These are phyloP conservation scores for Plantago rigida DNA, from an alignment of 305 asterid species.

Conservation along the genomic window DNA sequence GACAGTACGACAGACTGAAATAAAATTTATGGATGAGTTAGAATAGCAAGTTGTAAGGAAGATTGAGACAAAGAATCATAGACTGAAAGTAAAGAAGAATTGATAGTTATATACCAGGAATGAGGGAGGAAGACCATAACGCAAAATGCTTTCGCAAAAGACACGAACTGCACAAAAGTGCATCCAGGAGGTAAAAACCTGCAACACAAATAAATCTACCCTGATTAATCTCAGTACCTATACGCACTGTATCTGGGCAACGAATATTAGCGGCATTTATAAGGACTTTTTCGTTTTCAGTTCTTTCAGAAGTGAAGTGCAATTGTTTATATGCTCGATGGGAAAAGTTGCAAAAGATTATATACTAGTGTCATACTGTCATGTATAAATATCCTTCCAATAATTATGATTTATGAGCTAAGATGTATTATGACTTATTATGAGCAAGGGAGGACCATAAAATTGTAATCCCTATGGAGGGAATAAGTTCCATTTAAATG, in stretches of 20 bases:
- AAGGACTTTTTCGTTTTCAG: no score
- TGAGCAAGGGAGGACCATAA: no score
- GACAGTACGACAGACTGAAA: slow-evolving; percentile 75
- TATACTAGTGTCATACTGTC: background rate
- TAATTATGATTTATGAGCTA: no score
- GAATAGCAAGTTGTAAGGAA: slow-evolving; percentile 10
- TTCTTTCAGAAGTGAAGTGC: background rate
- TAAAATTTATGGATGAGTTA: slow-evolving; percentile 22
- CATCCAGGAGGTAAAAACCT: slow-evolving; percentile 99
- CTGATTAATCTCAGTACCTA: slow-evolving; percentile 13
- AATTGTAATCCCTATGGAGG: no score
- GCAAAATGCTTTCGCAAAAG: slow-evolving; percentile 85
- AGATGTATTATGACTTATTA: background rate
- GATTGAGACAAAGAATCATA: background rate
- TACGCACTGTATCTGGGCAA: slow-evolving; percentile 6
- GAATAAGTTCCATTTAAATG: no score
- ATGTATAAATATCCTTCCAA: background rate
- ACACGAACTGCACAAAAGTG: slow-evolving; percentile 94
- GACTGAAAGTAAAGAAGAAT: background rate
- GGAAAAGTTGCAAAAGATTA: background rate
- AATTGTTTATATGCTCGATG: background rate
- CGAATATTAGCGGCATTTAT: background rate
- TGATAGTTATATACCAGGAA: slow-evolving; percentile 51
- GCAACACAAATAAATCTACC: slow-evolving; percentile 23
- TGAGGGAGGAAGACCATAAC: slow-evolving; percentile 89